These are phyloP conservation scores for Leucocoprinus leucothites DNA, from an alignment of 768 basidiomycete genomes.

Conservation along the genomic window DNA sequence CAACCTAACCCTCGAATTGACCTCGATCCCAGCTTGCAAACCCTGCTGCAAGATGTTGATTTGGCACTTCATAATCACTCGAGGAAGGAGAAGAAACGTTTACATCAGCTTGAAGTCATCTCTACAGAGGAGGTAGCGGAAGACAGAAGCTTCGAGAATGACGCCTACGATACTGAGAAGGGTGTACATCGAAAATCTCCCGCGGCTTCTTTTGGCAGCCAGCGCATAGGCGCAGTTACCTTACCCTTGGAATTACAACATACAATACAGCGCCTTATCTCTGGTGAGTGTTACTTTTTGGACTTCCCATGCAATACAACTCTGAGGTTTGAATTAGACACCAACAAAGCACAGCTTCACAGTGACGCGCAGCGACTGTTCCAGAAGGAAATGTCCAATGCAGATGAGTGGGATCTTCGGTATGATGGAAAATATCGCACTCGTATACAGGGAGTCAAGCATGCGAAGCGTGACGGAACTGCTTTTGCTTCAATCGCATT, in stretches of 20 bases:
- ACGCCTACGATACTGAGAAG: slow-evolving; percentile 29
- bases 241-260: slow-evolving; percentile 70
- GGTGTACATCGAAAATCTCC: slow-evolving; percentile 60
- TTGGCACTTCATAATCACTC: slow-evolving; percentile 52
- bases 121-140: slow-evolving; percentile 28
- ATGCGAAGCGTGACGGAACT: slow-evolving; percentile 68
- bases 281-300: slow-evolving; percentile 38
- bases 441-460: slow-evolving; percentile 50
- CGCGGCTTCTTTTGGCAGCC: slow-evolving; percentile 78
- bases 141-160: slow-evolving; percentile 29
- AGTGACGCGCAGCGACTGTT: slow-evolving; percentile 75
- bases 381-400: slow-evolving; percentile 28
- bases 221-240: slow-evolving; percentile 65
- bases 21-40: slow-evolving; percentile 63
- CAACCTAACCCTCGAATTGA: slow-evolving; percentile 59
- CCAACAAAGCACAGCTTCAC: slow-evolving; percentile 61
- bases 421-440: slow-evolving; percentile 64
- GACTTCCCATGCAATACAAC: slow-evolving; percentile 3
- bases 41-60: slow-evolving; percentile 64
- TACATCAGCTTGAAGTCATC: slow-evolving; percentile 56
- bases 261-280: slow-evolving; percentile 64
- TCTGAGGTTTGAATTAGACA: slow-evolving; percentile 37
- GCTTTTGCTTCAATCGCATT: slow-evolving; percentile 86
- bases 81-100: slow-evolving; percentile 20
- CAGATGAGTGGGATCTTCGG: slow-evolving; percentile 49